Percentiles rank a stretch among this genome's conserved stretches.
phyloP scores from a whole-genome alignment of 2,329 filamentous ascomycete species.

The Aspergillus sp. region DNA sequence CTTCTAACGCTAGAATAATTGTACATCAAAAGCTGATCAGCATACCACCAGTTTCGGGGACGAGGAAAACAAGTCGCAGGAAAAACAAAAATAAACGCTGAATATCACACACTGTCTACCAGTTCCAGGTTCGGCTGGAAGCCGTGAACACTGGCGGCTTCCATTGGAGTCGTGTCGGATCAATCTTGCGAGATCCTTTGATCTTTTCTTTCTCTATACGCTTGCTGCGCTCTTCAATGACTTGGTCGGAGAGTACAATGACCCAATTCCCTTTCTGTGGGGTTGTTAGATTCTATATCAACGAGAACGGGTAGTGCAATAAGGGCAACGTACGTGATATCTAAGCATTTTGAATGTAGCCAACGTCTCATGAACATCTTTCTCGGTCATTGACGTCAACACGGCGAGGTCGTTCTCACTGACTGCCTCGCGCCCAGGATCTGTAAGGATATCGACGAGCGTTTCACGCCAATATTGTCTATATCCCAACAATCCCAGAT shows the following conservation, averaged over 20 bases:
- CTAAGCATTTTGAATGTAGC: conserved; percentile 93
- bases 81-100: not conserved
- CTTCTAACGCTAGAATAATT: conserved; percentile 6
- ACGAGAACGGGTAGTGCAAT: not conserved
- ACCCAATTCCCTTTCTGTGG: conserved; percentile 84
- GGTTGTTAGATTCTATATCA: conserved; percentile 15
- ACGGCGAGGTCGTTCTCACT: conserved; percentile 84
- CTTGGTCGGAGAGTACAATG: conserved; percentile 82
- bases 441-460: conserved; percentile 81
- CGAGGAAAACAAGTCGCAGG: not conserved
- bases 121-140: conserved; percentile 89
- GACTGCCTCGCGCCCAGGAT: conserved; percentile 62
- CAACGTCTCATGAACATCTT: conserved; percentile 91
- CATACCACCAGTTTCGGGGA: not conserved
- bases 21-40: not conserved
- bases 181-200: conserved; percentile 73
- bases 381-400: conserved; percentile 88
- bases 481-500: conserved; percentile 89
- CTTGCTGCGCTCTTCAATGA: conserved; percentile 67
- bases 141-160: conserved; percentile 95
- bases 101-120: conserved; percentile 54
- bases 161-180: conserved; percentile 80
- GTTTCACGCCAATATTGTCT: conserved; percentile 97
- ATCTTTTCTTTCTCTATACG: conserved; percentile 76
- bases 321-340: conserved; percentile 62